Evolutionary conservation across 1,284 basidiomycete species (phyloP), one percentile per base, ranked within the genome.

Genomic region (Limonomyces culmigenus): DNA sequence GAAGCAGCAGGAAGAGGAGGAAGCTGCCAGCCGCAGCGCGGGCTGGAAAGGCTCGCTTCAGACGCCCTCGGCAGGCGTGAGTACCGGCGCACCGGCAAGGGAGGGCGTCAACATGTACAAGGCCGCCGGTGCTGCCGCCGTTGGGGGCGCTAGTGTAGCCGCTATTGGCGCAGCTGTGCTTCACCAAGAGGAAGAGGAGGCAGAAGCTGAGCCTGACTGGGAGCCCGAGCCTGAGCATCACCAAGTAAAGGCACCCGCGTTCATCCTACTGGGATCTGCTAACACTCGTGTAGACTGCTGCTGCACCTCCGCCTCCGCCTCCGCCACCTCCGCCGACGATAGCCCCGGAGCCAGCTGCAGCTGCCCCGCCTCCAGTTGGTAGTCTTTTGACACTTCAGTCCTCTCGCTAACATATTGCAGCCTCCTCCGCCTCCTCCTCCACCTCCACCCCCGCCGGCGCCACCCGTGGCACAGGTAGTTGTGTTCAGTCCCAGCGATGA

Each of bases 1-100:
- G 64, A 79, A 78, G 49, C 79, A 87, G 47, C 62, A 67, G 8
- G 81, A 78, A 45, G 84, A 84, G 47, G 89, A 95, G 41, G 84
- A 86, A 41, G 62, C 64, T 2, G 63, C 59, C 18, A 86, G 83
- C 46, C 63, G 63, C 32, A 62, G 65, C 32, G 79, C 79, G 2
- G 60, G 48, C 4, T 49, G 43, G 39, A 45, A 43, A 19, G 29
- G 63, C 18, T 27, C 30, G 30, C 62, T 62, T 39, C 51, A 19
- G 52, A 61, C 18, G 46, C 62, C 2, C 41, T 30, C 36, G 17
- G 35, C 35, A 17, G 16, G 35, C 29, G 19, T 21, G 13, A 21
- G 25, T 27, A 27, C 8, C 25, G 25, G 8, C n/a, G n/a, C 25
- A 8, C 10, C 25, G 25, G 25, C 10, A 17, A 8, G 30, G 10